Evolutionary conservation across 1,284 basidiomycete species (phyloP), one percentile per base, ranked within the genome.

Genomic region (Papiliotrema nemorosa): DNA sequence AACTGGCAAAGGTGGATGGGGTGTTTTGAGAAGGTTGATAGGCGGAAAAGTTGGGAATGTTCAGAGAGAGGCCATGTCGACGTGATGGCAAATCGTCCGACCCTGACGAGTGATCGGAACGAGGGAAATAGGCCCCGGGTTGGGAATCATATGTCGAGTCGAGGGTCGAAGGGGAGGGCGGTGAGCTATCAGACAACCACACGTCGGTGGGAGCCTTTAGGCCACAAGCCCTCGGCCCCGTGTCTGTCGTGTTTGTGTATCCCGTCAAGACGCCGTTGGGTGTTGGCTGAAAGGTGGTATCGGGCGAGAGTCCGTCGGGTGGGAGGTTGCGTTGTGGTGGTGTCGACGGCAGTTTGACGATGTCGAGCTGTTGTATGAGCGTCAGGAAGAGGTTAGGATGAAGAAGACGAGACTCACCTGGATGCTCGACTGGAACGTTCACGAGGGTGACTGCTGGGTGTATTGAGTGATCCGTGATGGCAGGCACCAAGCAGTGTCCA

Each of bases 81-180:
- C 20, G 53, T 4, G 57, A 47, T 24, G 48, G 43, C 12, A 38
- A 52, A 9, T 54, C 47, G 29, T 58, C 59, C 13, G 49, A 37
- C 3, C 54, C 56, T 9, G 40, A 57, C 21, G 57, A 58, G 29
- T 31, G 29, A 39, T 65, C 63, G 20, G 62, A 61, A 34, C 62
- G 68, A 60, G 66, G 67, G 54, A 64, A 61, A 47, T 57, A 61
- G 12, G 69, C 68, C 63, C 69, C 71, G 35, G 58, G 48, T 53
- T 65, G 67, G 41, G 64, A 67, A 46, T 72, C 67, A 33, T 53
- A 56, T 6, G 60, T 64, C 12, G 68, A 66, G 6, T 55, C 69
- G 64, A 72, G 67, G 41, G 67, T 72, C 62, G 69, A 66, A 44
- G 70, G 69, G 21, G 68, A 70, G n/a, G 70, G 63, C 10, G 70